A percentile compares a stretch with the other conserved stretches of the same genome.
Evolutionary conservation across 1,284 basidiomycete genomes (phyloP).

Genomic region (Rhodofomes roseus): DNA sequence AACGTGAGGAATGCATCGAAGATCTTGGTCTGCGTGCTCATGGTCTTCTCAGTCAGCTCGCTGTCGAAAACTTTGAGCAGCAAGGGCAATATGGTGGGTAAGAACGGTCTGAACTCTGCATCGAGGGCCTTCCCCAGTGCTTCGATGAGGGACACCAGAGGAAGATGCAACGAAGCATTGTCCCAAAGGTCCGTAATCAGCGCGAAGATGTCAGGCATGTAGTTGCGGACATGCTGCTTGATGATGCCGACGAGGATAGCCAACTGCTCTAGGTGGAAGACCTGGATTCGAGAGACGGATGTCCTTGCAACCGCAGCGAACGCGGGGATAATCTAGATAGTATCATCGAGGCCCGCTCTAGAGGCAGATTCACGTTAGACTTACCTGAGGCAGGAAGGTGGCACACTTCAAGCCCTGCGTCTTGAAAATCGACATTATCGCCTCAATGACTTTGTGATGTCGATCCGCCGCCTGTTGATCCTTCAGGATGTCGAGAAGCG

Average conservation of each 20-base stretch:
- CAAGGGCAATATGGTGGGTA: constrained; percentile 90
- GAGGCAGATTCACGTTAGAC: constrained; percentile 11
- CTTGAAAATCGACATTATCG: constrained; percentile 99
- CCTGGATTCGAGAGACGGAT: constrained; percentile 81
- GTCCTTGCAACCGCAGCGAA: constrained; percentile 88
- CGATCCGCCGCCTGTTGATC: constrained; percentile 84
- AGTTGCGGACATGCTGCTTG: constrained; percentile 96
- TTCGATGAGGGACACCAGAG: constrained; percentile 92
- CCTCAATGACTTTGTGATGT: constrained; percentile 94
- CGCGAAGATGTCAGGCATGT: constrained; percentile 79
- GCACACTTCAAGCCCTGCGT: constrained; percentile 97
- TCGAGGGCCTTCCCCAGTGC: constrained; percentile 94
- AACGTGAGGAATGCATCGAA: constrained; percentile 95
- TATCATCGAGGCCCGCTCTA: constrained; percentile 1
- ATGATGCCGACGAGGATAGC: constrained; percentile 96
- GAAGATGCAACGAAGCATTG: constrained; percentile 81
- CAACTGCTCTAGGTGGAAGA: constrained; percentile 95
- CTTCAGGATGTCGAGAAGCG: constrained; percentile 85
- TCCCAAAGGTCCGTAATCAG: constrained; percentile 91
- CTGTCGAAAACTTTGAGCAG: constrained; percentile 91
- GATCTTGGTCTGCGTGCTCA: constrained; percentile 83
- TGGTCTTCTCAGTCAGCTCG: constrained; percentile 76
- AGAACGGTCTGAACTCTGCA: constrained; percentile 96
- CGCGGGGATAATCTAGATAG: constrained; percentile 86
- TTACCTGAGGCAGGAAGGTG: constrained; percentile 89